Conservation (phyloP, 805 yeast species). For the Saturnispora quitensis region DNA sequence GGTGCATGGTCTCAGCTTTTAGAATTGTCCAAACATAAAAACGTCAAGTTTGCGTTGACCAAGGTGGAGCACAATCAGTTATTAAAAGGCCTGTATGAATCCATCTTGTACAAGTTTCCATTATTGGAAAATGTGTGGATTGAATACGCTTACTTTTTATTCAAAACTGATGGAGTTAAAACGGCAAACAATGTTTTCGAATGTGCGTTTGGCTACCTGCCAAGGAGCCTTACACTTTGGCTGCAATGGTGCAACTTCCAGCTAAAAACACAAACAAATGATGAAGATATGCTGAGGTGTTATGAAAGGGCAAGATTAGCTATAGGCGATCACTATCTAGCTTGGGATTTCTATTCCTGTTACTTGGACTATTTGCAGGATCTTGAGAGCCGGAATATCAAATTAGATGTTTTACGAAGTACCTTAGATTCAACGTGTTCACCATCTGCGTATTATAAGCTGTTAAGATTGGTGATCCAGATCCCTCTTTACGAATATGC, state of each 20-base stretch:
- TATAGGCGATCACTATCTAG: conserved; percentile 45
- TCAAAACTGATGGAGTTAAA: conserved; percentile 34
- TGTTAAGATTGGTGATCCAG: conserved; percentile 43
- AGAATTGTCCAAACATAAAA: background rate
- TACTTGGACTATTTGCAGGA: conserved; percentile 36
- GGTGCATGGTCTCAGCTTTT: background rate
- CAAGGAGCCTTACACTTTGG: conserved; percentile 46
- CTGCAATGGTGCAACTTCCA: conserved; percentile 34
- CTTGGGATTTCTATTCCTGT: conserved; percentile 41
- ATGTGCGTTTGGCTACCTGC: conserved; percentile 31
- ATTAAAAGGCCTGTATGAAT: conserved; percentile 33
- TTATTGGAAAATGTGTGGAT: conserved; percentile 48
- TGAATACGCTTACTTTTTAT: conserved; percentile 41
- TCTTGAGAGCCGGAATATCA: conserved; percentile 9
- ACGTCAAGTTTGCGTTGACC: background rate
- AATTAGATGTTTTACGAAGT: background rate
- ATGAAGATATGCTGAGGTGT: conserved; percentile 25
- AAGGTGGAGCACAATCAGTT: conserved; percentile 7
- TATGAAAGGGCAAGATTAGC: conserved; percentile 40
- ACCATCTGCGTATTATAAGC: conserved; percentile 28
- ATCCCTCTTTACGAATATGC: conserved; percentile 48
- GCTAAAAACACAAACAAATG: conserved; percentile 24
- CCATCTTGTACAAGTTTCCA: conserved; percentile 40
- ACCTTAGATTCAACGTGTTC: background rate
- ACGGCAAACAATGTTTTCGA: conserved; percentile 30